Conservation (phyloP, 257 asterid species). For the Forsythia viridissima region DNA sequence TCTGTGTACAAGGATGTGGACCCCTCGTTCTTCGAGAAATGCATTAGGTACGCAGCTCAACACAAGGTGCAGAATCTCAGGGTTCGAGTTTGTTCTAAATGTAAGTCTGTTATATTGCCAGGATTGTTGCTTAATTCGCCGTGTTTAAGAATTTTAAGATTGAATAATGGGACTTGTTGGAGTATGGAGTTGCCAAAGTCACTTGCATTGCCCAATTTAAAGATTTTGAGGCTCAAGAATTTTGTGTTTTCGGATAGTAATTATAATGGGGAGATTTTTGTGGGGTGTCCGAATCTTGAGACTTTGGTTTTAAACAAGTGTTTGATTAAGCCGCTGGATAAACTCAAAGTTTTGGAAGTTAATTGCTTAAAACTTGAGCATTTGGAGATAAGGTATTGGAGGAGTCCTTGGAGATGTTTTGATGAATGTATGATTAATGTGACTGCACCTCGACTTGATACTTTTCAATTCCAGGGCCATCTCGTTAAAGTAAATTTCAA, state of each 20-base stretch:
- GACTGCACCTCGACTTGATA: slow-evolving; percentile 40
- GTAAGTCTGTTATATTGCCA: slow-evolving; percentile 33
- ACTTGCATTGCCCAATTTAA: slow-evolving; percentile 36
- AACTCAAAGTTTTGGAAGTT: slow-evolving; percentile 34
- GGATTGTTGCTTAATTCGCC: slow-evolving; percentile 27
- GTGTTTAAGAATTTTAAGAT: slow-evolving; percentile 20
- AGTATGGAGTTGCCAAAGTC: slow-evolving; percentile 42
- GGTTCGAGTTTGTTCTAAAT: slow-evolving; percentile 16
- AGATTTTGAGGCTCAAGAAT: slow-evolving; percentile 38
- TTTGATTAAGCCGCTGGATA: slow-evolving; percentile 28
- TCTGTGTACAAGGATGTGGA: slow-evolving; percentile 17
- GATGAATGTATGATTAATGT: neutral
- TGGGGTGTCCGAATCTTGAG: slow-evolving; percentile 49
- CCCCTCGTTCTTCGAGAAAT: slow-evolving; percentile 24
- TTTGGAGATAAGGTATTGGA: slow-evolving; percentile 33
- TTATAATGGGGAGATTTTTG: slow-evolving; percentile 36
- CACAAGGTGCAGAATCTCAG: slow-evolving; percentile 43
- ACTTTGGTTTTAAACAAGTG: slow-evolving; percentile 45
- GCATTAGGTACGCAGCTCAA: slow-evolving; percentile 37
- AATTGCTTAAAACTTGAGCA: slow-evolving; percentile 35
- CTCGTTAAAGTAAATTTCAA: slow-evolving; percentile 36
- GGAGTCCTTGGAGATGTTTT: neutral
- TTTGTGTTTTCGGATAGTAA: slow-evolving; percentile 34
- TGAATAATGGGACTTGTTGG: slow-evolving; percentile 28
- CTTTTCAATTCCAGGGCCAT: slow-evolving; percentile 40